These are phyloP conservation scores for Acer saccharum DNA, from an alignment of 345 rosid genomes.

Conservation along the genomic window DNA sequence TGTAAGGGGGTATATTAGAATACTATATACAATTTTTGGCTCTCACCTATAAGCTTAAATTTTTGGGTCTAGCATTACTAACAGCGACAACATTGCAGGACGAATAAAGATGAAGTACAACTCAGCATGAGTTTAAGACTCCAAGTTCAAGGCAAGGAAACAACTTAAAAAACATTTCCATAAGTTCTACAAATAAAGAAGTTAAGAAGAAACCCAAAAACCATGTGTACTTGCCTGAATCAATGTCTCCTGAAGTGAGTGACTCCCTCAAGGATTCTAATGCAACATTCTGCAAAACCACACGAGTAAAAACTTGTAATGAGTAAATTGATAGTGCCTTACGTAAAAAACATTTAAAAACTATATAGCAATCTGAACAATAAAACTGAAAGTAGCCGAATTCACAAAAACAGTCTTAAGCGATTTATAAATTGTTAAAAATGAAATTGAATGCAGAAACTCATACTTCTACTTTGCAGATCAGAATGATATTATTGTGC, in stretches of 20 bases:
- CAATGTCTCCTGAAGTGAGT: slow-evolving; percentile 47
- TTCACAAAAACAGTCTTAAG: background rate
- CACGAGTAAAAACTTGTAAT: slow-evolving; percentile 18
- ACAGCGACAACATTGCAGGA: background rate
- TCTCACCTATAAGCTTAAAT: background rate
- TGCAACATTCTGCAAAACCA: slow-evolving; percentile 70
- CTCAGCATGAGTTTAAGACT: background rate
- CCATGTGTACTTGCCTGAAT: slow-evolving; percentile 40
- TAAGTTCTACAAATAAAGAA: background rate
- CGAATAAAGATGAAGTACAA: background rate
- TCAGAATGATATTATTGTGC: background rate
- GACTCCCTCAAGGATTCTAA: slow-evolving; percentile 63
- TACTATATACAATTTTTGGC: background rate
- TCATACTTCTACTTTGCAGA: background rate
- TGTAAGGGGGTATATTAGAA: background rate
- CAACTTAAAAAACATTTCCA: background rate
- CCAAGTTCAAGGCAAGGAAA: background rate
- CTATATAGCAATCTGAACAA: slow-evolving; percentile 6
- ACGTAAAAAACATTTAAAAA: slow-evolving; percentile 7
- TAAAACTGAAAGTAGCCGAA: background rate
- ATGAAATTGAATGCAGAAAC: background rate
- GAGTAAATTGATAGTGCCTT: background rate
- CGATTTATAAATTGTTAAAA: background rate
- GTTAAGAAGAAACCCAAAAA: background rate
- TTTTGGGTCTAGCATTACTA: background rate